Base-by-base conservation (phyloP, 208 protist genomes). In the Leishmania braziliensis region DNA sequence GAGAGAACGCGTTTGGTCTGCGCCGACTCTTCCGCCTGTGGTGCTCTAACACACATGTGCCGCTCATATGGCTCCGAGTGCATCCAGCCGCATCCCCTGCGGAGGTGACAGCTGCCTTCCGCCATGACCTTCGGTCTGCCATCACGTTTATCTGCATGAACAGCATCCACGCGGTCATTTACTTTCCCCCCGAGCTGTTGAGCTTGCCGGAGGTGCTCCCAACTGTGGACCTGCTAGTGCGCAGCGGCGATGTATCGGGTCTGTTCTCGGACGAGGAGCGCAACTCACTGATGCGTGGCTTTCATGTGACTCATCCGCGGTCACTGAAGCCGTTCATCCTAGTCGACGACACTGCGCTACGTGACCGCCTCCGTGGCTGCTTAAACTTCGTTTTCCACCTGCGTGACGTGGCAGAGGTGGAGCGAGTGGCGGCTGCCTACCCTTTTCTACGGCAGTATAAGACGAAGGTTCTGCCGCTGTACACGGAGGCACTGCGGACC, bases 231-330 rank as follows among this genome's bases (percentile, higher is more conserved):
- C 79, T 79, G 9, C 78, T 95, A 50, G 83, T 96, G 36, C 88
- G 89, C 53, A 86, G 86, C 54, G 92, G 94, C 46, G 88, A 97
- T 58, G 86, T 95, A 26, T 88, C 86, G 36, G 84, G 87, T 33
- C 85, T 96, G n/a, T 94, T 96, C 83, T 87, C 85, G 14, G 84
- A 87, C 39, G 90, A 92, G 68, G 94, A 96, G 80, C 84, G 88
- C 65, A 68, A 86, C 26, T 76, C 84, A 5, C 84, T 97, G 36
- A 69, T 91, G 23, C 75, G 89, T 46, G 84, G 86, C 9, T 83
- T 82, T 18, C 23, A 65, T 39, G 79, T 84, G 8, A 79, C 80
- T 1, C 81, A 75, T 65, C 54, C 80, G 29, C 78, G 80, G 5
- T 87, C 84, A 23, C 84, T 90, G 39, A 84, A 77, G 54, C 80